Conservation (phyloP, 768 basidiomycete genomes). For the Tricholoma saponaceum region DNA sequence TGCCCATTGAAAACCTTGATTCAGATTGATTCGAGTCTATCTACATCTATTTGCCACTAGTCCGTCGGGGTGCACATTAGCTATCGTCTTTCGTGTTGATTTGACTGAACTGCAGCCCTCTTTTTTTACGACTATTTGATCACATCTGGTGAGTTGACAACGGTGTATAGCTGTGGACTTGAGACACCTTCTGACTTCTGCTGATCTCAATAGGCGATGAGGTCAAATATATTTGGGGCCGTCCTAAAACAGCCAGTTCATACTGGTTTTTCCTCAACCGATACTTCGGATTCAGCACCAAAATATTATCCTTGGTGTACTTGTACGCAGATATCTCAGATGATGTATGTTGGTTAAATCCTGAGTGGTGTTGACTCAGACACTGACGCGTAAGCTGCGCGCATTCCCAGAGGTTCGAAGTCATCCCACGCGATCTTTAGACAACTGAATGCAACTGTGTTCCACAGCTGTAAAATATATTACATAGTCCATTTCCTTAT, state of each 20-base stretch:
- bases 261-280: constrained; percentile 44
- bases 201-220: constrained; percentile 25
- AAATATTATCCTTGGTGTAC: constrained; percentile 16
- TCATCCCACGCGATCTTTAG: no score
- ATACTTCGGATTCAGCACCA: constrained; percentile 38
- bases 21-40: neutral
- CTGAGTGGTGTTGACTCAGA: neutral
- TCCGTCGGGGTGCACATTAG: neutral
- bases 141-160: neutral
- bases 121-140: neutral
- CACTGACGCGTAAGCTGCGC: neutral
- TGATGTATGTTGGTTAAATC: neutral
- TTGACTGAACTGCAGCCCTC: neutral
- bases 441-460: neutral
- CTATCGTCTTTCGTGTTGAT: neutral
- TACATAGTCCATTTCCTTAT: neutral
- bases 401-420: neutral
- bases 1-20: neutral
- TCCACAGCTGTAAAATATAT: neutral
- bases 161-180: no score
- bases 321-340: neutral
- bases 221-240: constrained; percentile 37
- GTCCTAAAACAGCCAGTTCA: constrained; percentile 28
- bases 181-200: neutral
- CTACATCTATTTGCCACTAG: neutral